Percentiles rank a stretch among this genome's conserved stretches.
Evolutionary conservation across 1,284 basidiomycete genomes (phyloP).

Genomic region (Boletus smithii): DNA sequence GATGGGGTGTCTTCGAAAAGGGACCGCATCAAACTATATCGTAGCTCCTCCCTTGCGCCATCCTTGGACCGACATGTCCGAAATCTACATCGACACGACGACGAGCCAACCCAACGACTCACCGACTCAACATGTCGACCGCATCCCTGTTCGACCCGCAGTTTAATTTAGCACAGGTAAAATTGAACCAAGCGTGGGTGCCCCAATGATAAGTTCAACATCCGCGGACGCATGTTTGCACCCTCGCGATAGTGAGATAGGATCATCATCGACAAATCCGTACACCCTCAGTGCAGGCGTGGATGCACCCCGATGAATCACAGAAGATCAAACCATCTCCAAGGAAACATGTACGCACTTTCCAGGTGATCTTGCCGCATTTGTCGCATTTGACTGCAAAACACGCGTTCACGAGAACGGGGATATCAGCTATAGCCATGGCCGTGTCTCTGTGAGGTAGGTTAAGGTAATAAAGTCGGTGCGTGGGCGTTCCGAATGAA

Average conservation of each 20-base stretch:
- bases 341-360: slow-evolving; percentile 44
- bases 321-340: slow-evolving; percentile 19
- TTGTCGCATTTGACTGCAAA: slow-evolving; percentile 54
- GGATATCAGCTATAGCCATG: slow-evolving; percentile 22
- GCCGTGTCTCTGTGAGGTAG: slow-evolving; percentile 24
- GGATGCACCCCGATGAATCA: slow-evolving; percentile 16
- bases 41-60: slow-evolving; percentile 14
- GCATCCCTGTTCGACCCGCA: slow-evolving; percentile 52
- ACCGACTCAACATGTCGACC: slow-evolving; percentile 63
- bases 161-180: slow-evolving; percentile 7
- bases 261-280: slow-evolving; percentile 14
- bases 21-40: slow-evolving; percentile 35
- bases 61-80: slow-evolving; percentile 10
- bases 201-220: slow-evolving; percentile 10
- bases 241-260: slow-evolving; percentile 8
- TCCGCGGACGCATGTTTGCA: slow-evolving; percentile 14
- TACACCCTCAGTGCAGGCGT: slow-evolving; percentile 12
- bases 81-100: slow-evolving; percentile 20
- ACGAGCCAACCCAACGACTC: slow-evolving; percentile 33
- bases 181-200: slow-evolving; percentile 4
- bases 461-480: slow-evolving; percentile 36
- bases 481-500: slow-evolving; percentile 13
- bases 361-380: slow-evolving; percentile 75
- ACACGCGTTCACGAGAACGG: slow-evolving; percentile 52
- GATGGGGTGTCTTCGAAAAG: slow-evolving; percentile 37